Conservation (phyloP, 148 eudicot species). For the Drosera capensis region DNA sequence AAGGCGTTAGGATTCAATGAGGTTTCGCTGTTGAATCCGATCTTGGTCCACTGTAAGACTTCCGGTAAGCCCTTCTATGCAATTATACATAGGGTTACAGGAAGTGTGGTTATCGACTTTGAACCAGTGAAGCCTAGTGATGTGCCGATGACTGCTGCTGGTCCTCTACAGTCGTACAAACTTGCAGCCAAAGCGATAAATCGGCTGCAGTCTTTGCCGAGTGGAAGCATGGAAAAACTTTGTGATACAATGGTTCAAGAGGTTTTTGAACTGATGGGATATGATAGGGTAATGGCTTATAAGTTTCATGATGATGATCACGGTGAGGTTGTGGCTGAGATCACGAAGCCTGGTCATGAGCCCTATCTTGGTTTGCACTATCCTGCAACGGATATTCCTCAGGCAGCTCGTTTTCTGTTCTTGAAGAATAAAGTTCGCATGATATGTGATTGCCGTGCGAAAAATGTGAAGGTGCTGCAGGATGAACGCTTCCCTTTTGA, state of each 20-base stretch:
- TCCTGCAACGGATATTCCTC: conserved; percentile 95
- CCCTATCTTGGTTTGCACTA: conserved; percentile 87
- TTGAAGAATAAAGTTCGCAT: conserved; percentile 88
- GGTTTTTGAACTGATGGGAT: conserved; percentile 86
- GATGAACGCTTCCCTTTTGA: conserved; percentile 59
- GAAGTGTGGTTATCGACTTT: conserved; percentile 69
- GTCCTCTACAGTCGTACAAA: conserved; percentile 87
- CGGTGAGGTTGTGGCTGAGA: conserved; percentile 80
- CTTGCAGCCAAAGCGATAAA: conserved; percentile 87
- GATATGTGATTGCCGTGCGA: conserved; percentile 78
- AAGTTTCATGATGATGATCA: conserved; percentile 96
- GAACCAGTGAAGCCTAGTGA: conserved; percentile 93
- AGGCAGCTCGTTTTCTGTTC: conserved; percentile 80
- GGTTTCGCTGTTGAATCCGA: conserved; percentile 72
- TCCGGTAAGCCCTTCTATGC: conserved; percentile 97
- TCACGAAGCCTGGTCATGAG: conserved; percentile 65
- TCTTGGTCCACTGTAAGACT: conserved; percentile 76
- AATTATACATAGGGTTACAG: conserved; percentile 71
- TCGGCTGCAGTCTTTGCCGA: conserved; percentile 56
- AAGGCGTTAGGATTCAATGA: conserved; percentile 81
- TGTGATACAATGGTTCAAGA: conserved; percentile 89
- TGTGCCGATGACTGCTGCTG: conserved; percentile 89
- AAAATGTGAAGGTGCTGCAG: conserved; percentile 55
- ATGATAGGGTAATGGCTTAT: conserved; percentile 88
- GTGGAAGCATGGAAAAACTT: conserved; percentile 63